A percentile compares a stretch with the other conserved stretches of the same genome.
Evolutionary conservation across 176 grass and related monocot species (phyloP).

Genomic region (Carex littledalei): DNA sequence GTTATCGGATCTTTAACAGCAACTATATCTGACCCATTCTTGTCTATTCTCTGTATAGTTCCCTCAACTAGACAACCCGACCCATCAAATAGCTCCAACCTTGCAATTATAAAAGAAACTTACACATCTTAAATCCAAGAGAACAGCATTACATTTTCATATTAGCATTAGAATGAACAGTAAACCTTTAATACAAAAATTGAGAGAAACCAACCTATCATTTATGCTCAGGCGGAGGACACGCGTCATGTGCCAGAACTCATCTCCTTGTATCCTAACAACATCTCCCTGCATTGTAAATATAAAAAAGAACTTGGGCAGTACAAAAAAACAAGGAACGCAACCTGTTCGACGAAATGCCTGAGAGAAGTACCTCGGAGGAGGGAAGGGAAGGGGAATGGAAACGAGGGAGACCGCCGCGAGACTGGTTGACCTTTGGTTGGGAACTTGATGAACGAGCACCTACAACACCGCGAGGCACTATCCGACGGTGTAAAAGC

Average conservation of each 20-base stretch:
- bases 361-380: conserved; percentile 34
- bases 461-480: not conserved
- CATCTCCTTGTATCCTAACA: conserved; percentile 80
- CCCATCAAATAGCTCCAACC: conserved; percentile 85
- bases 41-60: conserved; percentile 61
- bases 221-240: conserved; percentile 64
- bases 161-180: not conserved
- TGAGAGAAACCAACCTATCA: conserved; percentile 45
- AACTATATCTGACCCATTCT: conserved; percentile 55
- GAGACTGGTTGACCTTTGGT: conserved; percentile 41
- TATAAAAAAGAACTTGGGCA: not conserved
- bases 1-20: conserved; percentile 48
- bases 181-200: not conserved
- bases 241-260: conserved; percentile 91
- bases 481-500: conserved; percentile 29
- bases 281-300: conserved; percentile 49
- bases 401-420: conserved; percentile 71
- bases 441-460: conserved; percentile 25
- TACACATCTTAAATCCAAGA: not conserved
- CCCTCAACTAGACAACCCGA: conserved; percentile 71
- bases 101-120: conserved; percentile 21
- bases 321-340: not conserved
- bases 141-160: not conserved
- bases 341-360: conserved; percentile 48
- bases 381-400: conserved; percentile 58